Base-by-base conservation (phyloP, 495 filamentous ascomycete species). In the Lasiosphaeria hispida region DNA sequence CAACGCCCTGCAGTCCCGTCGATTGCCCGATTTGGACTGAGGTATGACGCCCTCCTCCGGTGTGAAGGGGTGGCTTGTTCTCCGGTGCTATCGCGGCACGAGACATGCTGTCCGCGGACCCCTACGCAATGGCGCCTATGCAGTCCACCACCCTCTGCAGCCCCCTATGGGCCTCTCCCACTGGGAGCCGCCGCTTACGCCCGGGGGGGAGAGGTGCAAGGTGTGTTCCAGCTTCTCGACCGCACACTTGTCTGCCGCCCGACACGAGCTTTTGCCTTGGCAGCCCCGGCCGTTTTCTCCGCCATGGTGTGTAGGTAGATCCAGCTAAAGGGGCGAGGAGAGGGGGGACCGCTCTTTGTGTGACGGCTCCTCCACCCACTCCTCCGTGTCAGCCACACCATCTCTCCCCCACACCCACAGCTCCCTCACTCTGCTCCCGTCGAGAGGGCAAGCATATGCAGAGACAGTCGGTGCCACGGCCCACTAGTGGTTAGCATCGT, bases 41-140 rank as follows among this genome's bases (percentile, higher is more conserved):
- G 23, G 23, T 30, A 30, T 30, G 23, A 30, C 23, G 23, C 5
- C 23, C 23, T 30, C 2, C 5, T 30, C 23, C 2, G 23, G 23
- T 30, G 15, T 30, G 23, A 35, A 49, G 33, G 11, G 9, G 19
- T 35, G 38, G 35, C 9, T 13, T 15, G 41, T 30, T 48, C 23
- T 5, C 30, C 53, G 53, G 33, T 34, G 33, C 41, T 35, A n/a
- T 47, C 41, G 23, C 19, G 33, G 48, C 30, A 52, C 49, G 40
- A 52, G 36, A 52, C 49, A 52, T 40, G n/a, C 49, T 23, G 14
- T 17, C 43, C 49, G 35, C 49, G 13, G 35, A 7, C n/a, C 9
- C 35, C 36, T 52, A 52, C 35, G 40, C 49, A 37, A 10, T 52
- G 49, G 49, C 49, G 49, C 35, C 49, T 52, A 52, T 52, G 43